Evolutionary conservation across 768 basidiomycete species (phyloP), one percentile per base, ranked within the genome.

Genomic region (Tylopilus felleus): DNA sequence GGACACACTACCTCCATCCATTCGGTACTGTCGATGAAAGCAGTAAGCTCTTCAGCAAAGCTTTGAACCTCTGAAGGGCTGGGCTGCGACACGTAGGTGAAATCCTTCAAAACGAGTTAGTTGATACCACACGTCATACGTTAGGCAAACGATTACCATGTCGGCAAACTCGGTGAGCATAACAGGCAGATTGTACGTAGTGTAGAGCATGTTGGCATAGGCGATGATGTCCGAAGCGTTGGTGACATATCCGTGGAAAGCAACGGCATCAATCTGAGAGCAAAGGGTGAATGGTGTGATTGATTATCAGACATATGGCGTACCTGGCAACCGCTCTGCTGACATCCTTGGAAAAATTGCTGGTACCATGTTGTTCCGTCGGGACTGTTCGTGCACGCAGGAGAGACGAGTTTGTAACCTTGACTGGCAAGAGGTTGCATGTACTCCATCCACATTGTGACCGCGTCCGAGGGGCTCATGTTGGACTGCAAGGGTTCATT

Each of bases 151-250:
- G 55, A 55, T 17, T 60, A 82, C 88, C 75, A 83, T 75, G 73
- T 82, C 84, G 56, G 88, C 89, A 60, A 80, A 84, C 64, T 93
- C 90, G 5, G 87, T 87, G 53, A 86, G 66, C 75, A 73, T 77
- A 52, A 92, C 65, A 19, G 63, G 61, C 47, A 54, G 31, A 13
- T 53, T 31, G 62, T 80, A 84, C 2, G 70, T 71, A 38, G 57
- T 55, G 63, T 88, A 71, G 61, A 79, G 78, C 1, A 70, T 60
- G 9, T 62, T 60, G 46, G 86, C 67, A 68, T 84, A 86, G 13
- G 52, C n/a, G 49, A 81, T 78, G 64, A 93, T 73, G 10, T 71
- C 66, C 0, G 74, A 36, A 8, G 77, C 56, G 14, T 71, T 53
- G 14, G 73, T 80, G 47, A 80, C 83, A 67, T 97, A 96, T 67